A percentile compares a stretch with the other conserved stretches of the same genome.
These are phyloP conservation scores for Ensete ventricosum DNA, from an alignment of 176 grass and related monocot species.

Conservation along the genomic window DNA sequence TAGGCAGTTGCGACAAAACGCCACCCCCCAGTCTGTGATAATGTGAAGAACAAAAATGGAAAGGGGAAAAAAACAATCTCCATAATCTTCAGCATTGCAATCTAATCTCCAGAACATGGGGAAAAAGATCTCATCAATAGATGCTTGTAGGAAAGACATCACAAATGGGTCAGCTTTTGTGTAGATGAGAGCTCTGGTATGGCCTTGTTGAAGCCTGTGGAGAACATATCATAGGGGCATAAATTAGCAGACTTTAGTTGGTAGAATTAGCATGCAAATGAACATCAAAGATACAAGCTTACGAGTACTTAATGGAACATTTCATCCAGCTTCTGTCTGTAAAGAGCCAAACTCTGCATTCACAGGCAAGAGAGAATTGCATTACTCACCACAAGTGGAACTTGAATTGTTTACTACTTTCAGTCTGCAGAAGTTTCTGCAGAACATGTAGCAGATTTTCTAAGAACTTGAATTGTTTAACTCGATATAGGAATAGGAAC, in stretches of 20 bases:
- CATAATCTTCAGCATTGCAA: too few species aligned
- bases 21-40: too few species aligned
- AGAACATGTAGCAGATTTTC: neutral
- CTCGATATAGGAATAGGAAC: too few species aligned
- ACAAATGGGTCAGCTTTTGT: neutral
- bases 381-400: neutral
- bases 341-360: slow-evolving; percentile 71
- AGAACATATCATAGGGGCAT: neutral
- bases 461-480: neutral
- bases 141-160: neutral
- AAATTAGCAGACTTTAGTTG: neutral
- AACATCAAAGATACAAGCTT: neutral
- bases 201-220: neutral
- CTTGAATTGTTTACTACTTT: too few species aligned
- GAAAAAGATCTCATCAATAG: neutral
- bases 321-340: slow-evolving; percentile 79
- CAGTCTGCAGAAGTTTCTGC: too few species aligned
- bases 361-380: neutral
- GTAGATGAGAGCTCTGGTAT: neutral
- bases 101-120: too few species aligned
- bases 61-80: too few species aligned
- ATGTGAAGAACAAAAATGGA: too few species aligned
- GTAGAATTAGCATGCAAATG: neutral
- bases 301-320: slow-evolving; percentile 14
- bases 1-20: too few species aligned